Percentiles rank a stretch among this genome's conserved stretches.
These are phyloP conservation scores for Suillus variegatus DNA, from an alignment of 768 basidiomycete species.

Conservation along the genomic window DNA sequence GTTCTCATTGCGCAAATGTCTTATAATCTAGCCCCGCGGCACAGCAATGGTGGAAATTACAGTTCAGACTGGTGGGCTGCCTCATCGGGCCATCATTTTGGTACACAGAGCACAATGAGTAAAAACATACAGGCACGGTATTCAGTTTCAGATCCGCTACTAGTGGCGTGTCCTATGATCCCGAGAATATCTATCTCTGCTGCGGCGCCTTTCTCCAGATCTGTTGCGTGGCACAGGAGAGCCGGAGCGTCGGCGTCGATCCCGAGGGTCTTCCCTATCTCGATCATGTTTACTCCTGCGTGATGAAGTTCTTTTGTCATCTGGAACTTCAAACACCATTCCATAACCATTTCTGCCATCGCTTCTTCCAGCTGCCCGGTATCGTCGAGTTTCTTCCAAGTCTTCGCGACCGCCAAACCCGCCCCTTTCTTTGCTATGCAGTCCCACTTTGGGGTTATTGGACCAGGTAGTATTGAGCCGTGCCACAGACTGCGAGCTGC, in stretches of 20 bases:
- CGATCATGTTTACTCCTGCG: constrained; percentile 53
- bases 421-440: constrained; percentile 33
- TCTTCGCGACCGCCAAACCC: constrained; percentile 76
- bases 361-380: constrained; percentile 43
- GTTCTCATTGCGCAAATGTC: constrained; percentile 6
- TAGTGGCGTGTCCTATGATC: constrained; percentile 33
- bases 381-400: constrained; percentile 70
- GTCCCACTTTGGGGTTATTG: constrained; percentile 64
- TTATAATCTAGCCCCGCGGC: background rate
- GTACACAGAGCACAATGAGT: constrained; percentile 5
- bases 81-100: constrained; percentile 6
- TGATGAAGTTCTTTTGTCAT: constrained; percentile 29
- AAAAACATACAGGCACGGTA: constrained; percentile 22
- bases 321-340: constrained; percentile 85
- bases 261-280: constrained; percentile 27
- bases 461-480: constrained; percentile 83
- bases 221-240: constrained; percentile 25
- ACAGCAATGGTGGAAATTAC: constrained; percentile 2
- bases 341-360: constrained; percentile 50
- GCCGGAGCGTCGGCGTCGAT: constrained; percentile 26
- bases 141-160: constrained; percentile 23
- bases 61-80: background rate
- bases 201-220: constrained; percentile 27
- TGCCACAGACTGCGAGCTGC: constrained; percentile 91
- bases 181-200: constrained; percentile 38